Conservation (phyloP, 345 rosid species). For the Bruguiera parviflora region DNA sequence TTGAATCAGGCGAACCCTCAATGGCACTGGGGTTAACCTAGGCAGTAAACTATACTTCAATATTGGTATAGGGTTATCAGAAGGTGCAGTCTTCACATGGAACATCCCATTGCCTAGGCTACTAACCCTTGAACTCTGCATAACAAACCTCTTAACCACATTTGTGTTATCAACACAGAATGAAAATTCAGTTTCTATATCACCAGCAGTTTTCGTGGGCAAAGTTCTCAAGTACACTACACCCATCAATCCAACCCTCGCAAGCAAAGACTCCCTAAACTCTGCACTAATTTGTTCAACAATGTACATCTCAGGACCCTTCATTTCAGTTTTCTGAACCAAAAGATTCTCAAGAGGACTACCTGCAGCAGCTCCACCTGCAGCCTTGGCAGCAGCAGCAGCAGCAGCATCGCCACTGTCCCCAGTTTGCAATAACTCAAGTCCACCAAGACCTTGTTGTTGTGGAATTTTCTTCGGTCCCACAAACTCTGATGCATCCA, state of each 20-base stretch:
- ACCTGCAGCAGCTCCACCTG: constrained; percentile 46
- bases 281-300: constrained; percentile 86
- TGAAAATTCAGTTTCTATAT: constrained; percentile 88
- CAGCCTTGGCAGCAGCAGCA: constrained; percentile 38
- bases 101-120: constrained; percentile 88
- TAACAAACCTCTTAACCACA: constrained; percentile 68
- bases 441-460: constrained; percentile 89
- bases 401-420: constrained; percentile 38
- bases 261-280: constrained; percentile 91
- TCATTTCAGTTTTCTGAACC: constrained; percentile 83
- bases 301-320: constrained; percentile 89
- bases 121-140: constrained; percentile 69
- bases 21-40: constrained; percentile 75
- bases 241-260: constrained; percentile 92
- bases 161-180: constrained; percentile 72
- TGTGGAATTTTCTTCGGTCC: constrained; percentile 68
- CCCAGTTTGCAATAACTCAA: constrained; percentile 85
- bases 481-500: constrained; percentile 90
- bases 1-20: constrained; percentile 78
- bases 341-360: constrained; percentile 64
- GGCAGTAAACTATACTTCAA: constrained; percentile 89
- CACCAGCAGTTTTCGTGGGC: constrained; percentile 68
- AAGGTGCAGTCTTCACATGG: constrained; percentile 83
- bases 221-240: constrained; percentile 76
- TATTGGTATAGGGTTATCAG: constrained; percentile 87